Conservation (phyloP, 257 asterid species). For the Primulina eburnea region DNA sequence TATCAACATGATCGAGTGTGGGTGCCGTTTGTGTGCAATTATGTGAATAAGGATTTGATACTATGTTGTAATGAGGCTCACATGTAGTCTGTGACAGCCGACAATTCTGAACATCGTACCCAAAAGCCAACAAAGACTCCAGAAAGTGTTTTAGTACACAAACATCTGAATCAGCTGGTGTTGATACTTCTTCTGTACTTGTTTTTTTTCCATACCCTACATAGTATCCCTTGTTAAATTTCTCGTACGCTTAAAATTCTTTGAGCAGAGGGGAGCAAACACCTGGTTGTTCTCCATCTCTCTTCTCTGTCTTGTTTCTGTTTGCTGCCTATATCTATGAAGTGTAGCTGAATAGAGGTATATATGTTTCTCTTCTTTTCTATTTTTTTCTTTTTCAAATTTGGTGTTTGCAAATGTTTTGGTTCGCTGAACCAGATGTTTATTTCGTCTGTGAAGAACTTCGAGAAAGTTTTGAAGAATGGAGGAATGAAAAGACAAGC, state of each 20-base stretch:
- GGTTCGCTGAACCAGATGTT: not conserved
- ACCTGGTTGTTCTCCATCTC: too few species aligned
- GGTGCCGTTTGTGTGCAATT: not conserved
- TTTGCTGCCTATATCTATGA: conserved; percentile 2
- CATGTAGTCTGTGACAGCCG: conserved; percentile 75
- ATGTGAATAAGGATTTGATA: not conserved
- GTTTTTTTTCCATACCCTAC: not conserved
- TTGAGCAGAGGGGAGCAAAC: too few species aligned
- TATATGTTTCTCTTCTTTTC: not conserved
- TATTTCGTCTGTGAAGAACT: conserved; percentile 7
- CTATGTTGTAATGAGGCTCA: conserved; percentile 41
- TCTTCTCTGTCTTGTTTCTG: not conserved
- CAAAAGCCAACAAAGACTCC: conserved; percentile 30
- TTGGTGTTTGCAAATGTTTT: conserved; percentile 5
- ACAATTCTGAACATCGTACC: conserved; percentile 90
- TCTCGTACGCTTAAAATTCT: too few species aligned
- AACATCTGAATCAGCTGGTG: conserved; percentile 9
- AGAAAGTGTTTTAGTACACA: not conserved
- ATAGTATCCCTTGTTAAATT: not conserved
- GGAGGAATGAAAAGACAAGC: conserved; percentile 10
- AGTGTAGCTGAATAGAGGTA: conserved; percentile 17
- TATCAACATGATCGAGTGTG: not conserved
- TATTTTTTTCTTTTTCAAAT: not conserved
- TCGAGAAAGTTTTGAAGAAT: not conserved
- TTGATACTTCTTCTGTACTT: not conserved